These are phyloP conservation scores for Fagopyrum tataricum DNA, from an alignment of 148 eudicot genomes.

Conservation along the genomic window DNA sequence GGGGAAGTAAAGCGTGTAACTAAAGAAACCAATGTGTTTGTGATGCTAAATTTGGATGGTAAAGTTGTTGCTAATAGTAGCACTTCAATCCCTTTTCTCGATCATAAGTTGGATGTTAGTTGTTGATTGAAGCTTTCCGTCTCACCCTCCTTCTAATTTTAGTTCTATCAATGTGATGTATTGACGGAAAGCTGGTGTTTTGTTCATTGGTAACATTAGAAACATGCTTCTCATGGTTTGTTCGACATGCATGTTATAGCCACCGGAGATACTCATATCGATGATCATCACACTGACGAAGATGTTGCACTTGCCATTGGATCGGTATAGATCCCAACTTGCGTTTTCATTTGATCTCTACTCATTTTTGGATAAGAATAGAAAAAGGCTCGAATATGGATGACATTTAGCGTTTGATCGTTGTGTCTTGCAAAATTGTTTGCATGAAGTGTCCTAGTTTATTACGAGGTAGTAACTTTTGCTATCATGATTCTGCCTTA, in stretches of 20 bases:
- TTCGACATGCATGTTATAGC: slow-evolving; percentile 91
- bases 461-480: neutral
- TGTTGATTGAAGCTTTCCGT: slow-evolving; percentile 2
- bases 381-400: no score
- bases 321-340: slow-evolving; percentile 38
- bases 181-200: neutral
- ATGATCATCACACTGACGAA: slow-evolving; percentile 98
- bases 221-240: slow-evolving; percentile 92
- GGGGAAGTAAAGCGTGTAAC: slow-evolving; percentile 91
- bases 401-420: neutral
- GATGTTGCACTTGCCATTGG: slow-evolving; percentile 96
- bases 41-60: slow-evolving; percentile 87
- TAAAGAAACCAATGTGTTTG: slow-evolving; percentile 80
- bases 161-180: neutral
- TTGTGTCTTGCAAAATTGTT: neutral
- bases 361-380: neutral
- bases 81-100: slow-evolving; percentile 85
- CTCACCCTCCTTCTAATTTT: neutral
- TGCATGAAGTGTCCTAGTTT: neutral
- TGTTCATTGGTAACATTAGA: slow-evolving; percentile 45
- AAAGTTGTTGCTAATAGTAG: slow-evolving; percentile 62
- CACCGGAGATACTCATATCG: slow-evolving; percentile 85
- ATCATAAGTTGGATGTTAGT: slow-evolving; percentile 94
- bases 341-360: neutral
- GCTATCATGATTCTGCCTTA: neutral